Base-by-base conservation (phyloP, 805 yeast species). In the Yarrowia sp. region DNA sequence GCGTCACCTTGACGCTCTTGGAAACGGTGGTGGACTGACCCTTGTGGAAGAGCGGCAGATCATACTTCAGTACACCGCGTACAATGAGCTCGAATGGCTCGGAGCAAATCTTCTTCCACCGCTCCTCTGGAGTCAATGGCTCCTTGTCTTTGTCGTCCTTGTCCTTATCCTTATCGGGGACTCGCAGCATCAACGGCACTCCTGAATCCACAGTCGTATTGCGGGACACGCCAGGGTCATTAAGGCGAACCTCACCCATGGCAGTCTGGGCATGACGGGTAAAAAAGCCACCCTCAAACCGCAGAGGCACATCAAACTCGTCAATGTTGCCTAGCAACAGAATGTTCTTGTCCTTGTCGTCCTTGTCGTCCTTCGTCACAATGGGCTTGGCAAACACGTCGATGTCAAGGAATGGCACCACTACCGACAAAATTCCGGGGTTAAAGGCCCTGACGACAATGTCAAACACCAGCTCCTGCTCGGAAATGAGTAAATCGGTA, bases 381-480 rank as follows among this genome's bases (percentile, higher is more conserved):
- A 65, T 56, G 24, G 76, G 67, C 33, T 74, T 73, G 2, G 79
- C 98, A 78, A 93, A 93, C 2, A 93, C 79, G 73, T 93, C 98
- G 44, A 93, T 75, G 68, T 90, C 93, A 10, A 87, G 86, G 14
- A 85, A 83, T 44, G 79, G 78, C 1, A 92, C 79, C 1, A 79
- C 77, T 5, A 92, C 84, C 2, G 88, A 80, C 68, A 92, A 79
- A 75, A 92, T 82, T 0, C 98, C 97, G 0, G 97, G 97, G 73
- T 93, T 93, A 70, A 87, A 84, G 0, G 96, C 96, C 66, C 85
- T 88, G 22, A 91, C 83, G 2, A 84, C 82, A 70, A 93, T 77
- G 72, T 88, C 90, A 77, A 93, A 91, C 0, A 92, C 82, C 52
- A 93, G 77, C 72, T 91, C 98, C 71, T 92, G 96, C 68, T 87